Evolutionary conservation across 73 alveolate genomes (phyloP), one percentile per base, ranked within the genome.

Genomic region (Tetrahymena thermophila): DNA sequence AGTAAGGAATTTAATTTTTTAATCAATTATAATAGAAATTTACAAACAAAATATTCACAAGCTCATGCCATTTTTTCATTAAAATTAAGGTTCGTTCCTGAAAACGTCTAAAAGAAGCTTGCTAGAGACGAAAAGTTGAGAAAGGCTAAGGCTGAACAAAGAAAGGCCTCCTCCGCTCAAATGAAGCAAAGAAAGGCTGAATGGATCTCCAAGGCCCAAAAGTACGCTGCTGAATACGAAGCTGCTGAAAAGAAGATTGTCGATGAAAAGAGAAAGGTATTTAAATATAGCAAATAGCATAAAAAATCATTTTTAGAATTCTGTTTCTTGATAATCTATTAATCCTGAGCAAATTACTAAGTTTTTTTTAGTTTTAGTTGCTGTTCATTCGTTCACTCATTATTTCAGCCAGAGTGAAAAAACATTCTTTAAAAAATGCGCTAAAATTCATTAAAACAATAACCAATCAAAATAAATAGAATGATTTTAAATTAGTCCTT

Each of bases 81-180:
- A 28, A 71, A 71, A 71, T 71, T n/a, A 71, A 71, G 89, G 89
- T 71, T 71, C 89, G 97, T 95, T 28, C 97, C 97, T 35, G 97
- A 95, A 38, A 50, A 50, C 43, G 93, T 94, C 43, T 31, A 55
- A 56, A 94, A 56, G 94, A 94, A 94, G 85, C 38, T 44, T 34
- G 95, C 85, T 50, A 95, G 97, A 95, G 95, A 95, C 94, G 56
- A 85, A 85, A 95, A 89, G 94, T 85, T 95, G 55, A 95, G 95
- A 95, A 71, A 95, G 31, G 93, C 94, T 17, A 93, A 37, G 28
- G 94, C 93, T 37, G 43, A 95, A 56, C 40, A 55, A 85, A 95
- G 97, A 95, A 93, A 71, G 57, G 95, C 42, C 38, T 85, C 94
- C 50, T 95, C 94, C 50, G 95, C 93, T 25, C 42, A 85, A 35